Evolutionary conservation across 2,329 filamentous ascomycete genomes (phyloP), one percentile per base, ranked within the genome.

Genomic region (Botrytis byssoidea): DNA sequence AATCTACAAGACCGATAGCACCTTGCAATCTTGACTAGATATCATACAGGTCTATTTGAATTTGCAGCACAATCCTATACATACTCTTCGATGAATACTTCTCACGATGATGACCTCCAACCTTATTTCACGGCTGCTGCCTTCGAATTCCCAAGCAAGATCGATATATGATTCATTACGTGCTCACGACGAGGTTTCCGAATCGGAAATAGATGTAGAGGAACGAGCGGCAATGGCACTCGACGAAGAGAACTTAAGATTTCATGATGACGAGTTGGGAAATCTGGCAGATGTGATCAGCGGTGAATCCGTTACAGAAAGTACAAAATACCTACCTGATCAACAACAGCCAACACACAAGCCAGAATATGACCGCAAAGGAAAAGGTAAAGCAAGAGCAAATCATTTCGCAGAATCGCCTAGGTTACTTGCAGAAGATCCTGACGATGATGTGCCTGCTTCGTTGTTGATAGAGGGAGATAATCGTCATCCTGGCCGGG

Each of bases 391-490:
- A 55, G 37, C 40, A 18, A 72, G 69, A 35, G 76, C 77, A 25
- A 78, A 78, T 63, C 79, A 77, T 77, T 51, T 79, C 8, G 75
- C 79, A 29, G 78, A 80, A 67, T 82, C 80, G 37, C 81, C 81
- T 7, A 79, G 81, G 67, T 66, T 82, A 35, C 74, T 82, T 22
- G 77, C 78, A 40, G 81, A 81, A 59, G 81, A 82, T 70, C 76
- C 74, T 4, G 81, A 82, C 69, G 81, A 90, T 72, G 89, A 91
- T 77, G 89, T 91, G 0, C 90, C 90, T 0, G 87, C 86, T 29
- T 92, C 90, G 4, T 82, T 92, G 29, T 81, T 92, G 29, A 86
- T 92, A 32, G 90, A 92, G 79, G 83, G 82, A 7, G 85, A 86
- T 66, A 82, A 83, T n/a, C 66, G 66, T 25, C 77, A 74, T 69